These are phyloP conservation scores for Salix purpurea DNA, from an alignment of 345 rosid species.

Conservation along the genomic window DNA sequence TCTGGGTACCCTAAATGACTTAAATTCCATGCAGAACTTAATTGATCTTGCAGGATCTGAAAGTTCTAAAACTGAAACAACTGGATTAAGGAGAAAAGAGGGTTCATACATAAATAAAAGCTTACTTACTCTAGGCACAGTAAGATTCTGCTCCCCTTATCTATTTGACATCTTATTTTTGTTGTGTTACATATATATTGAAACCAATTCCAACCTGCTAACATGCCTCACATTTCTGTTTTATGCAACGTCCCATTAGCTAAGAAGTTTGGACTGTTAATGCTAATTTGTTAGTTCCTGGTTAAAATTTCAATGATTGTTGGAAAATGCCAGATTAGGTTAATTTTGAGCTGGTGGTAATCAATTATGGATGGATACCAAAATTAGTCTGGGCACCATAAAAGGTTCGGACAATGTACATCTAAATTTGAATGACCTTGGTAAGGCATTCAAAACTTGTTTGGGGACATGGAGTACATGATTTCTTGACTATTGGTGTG, in stretches of 20 bases:
- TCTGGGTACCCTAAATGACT: neutral
- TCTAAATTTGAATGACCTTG: neutral
- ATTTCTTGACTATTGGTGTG: neutral
- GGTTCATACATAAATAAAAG: conserved; percentile 77
- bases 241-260: neutral
- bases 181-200: neutral
- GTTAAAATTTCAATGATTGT: neutral
- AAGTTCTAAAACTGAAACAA: conserved; percentile 74
- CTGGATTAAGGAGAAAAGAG: conserved; percentile 68
- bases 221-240: neutral
- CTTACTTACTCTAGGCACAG: conserved; percentile 70
- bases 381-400: neutral
- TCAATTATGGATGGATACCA: neutral
- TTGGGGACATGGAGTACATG: neutral
- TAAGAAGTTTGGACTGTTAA: neutral
- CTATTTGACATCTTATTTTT: neutral
- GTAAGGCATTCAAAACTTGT: neutral
- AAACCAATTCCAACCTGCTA: neutral
- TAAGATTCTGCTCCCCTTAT: conserved; percentile 20
- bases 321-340: neutral
- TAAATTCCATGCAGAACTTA: conserved; percentile 43
- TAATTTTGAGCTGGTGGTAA: neutral
- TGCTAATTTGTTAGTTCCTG: neutral
- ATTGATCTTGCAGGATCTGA: conserved; percentile 81
- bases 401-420: neutral